Conservation (phyloP, 2,329 filamentous ascomycete species). For the Niveomyces coronatus region DNA sequence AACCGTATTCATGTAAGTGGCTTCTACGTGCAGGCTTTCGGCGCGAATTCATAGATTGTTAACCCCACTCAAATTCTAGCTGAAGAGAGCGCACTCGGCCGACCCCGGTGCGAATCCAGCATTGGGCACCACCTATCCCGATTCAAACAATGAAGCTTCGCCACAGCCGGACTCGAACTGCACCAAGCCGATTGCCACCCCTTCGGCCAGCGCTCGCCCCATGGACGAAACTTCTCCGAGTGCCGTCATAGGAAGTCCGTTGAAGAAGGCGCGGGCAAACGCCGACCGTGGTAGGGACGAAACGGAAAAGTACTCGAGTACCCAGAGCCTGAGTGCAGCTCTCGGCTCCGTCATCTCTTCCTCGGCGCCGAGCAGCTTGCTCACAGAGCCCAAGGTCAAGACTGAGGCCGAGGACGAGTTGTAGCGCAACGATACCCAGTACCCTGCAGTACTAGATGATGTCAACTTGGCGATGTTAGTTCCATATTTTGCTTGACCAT, state of each 20-base stretch:
- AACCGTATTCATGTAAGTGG: constrained; percentile 65
- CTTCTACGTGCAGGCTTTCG: not conserved
- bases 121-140: constrained; percentile 22
- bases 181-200: constrained; percentile 11
- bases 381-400: constrained; percentile 16
- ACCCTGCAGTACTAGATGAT: no score
- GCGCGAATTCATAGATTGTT: constrained; percentile 12
- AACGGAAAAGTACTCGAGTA: constrained; percentile 17
- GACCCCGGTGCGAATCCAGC: constrained; percentile 46
- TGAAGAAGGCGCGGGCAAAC: constrained; percentile 66
- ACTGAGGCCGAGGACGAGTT: constrained; percentile 30
- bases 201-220: constrained; percentile 15
- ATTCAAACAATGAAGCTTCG: constrained; percentile 33
- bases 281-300: constrained; percentile 20
- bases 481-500: no score
- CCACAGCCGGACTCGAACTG: constrained; percentile 10
- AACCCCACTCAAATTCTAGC: constrained; percentile 37
- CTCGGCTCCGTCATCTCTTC: constrained; percentile 21
- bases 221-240: constrained; percentile 23
- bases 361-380: constrained; percentile 14
- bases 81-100: constrained; percentile 70
- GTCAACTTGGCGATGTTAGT: no score
- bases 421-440: no score
- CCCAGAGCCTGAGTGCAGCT: constrained; percentile 26
- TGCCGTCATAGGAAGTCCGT: constrained; percentile 53